Percentiles rank a stretch among this genome's conserved stretches.
These are phyloP conservation scores for Solanum etuberosum DNA, from an alignment of 257 asterid genomes.

Conservation along the genomic window DNA sequence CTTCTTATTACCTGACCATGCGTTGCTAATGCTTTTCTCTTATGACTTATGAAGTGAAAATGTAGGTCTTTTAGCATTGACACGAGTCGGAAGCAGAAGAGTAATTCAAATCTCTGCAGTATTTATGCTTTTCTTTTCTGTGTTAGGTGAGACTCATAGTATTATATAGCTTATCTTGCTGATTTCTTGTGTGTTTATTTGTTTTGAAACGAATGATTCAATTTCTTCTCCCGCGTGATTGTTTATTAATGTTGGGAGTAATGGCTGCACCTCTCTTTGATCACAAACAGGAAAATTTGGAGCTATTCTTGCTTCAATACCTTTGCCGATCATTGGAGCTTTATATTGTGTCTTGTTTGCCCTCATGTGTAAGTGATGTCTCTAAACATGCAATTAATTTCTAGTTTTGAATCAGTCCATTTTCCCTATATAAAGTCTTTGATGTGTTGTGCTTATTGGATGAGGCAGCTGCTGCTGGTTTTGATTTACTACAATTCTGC, in stretches of 20 bases:
- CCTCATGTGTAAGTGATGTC: conserved; percentile 56
- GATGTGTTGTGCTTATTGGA: not conserved
- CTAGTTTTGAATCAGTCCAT: not conserved
- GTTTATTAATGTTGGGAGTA: not conserved
- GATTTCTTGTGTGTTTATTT: not conserved
- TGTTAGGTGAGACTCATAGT: conserved; percentile 40
- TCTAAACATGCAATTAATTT: not conserved
- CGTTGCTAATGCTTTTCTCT: not conserved
- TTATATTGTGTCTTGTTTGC: conserved; percentile 77
- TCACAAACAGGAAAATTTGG: conserved; percentile 76
- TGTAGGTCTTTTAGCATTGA: conserved; percentile 73
- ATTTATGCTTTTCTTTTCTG: conserved; percentile 84
- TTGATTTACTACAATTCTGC: conserved; percentile 82
- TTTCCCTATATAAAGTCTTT: not conserved
- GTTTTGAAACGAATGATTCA: not conserved
- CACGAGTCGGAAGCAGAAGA: conserved; percentile 97
- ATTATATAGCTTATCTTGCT: not conserved
- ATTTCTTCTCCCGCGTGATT: no score
- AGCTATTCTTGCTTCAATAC: conserved; percentile 85
- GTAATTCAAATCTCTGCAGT: conserved; percentile 80
- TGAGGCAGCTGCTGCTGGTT: conserved; percentile 68
- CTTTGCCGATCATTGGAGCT: conserved; percentile 90
- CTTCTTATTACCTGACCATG: not conserved
- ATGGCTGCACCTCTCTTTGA: not conserved
- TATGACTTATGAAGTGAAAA: conserved; percentile 46